phyloP scores from a whole-genome alignment of 805 yeast genomes.

The Teunomyces stri region DNA sequence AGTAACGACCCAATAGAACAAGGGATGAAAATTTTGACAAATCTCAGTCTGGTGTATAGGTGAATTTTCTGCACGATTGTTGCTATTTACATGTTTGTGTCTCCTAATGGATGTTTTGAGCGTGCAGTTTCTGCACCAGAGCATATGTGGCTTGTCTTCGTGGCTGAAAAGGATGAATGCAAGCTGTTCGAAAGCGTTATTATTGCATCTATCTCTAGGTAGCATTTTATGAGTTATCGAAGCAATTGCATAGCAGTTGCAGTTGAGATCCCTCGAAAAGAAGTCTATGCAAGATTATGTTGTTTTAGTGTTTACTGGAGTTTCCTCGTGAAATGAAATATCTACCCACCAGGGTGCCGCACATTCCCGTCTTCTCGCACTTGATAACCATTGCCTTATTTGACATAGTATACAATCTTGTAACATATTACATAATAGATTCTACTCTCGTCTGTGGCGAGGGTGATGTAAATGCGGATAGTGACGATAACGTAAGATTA shows the following conservation, averaged over 20 bases:
- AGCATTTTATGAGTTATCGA: neutral
- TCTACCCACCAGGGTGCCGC: neutral
- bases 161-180: neutral
- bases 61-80: neutral
- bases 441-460: no score
- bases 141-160: neutral
- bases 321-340: neutral
- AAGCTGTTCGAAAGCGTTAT: neutral
- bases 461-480: no score
- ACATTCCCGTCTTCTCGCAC: neutral
- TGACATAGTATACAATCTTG: neutral
- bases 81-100: neutral
- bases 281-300: no score
- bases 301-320: neutral
- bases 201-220: neutral
- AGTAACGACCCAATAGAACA: neutral
- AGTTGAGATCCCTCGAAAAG: neutral
- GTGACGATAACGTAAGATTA: neutral
- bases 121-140: neutral
- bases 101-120: neutral
- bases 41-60: neutral
- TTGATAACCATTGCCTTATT: neutral
- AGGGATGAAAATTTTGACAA: slow-evolving; percentile 2
- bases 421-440: neutral
- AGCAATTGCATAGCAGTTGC: no score